phyloP scores from a whole-genome alignment of 192 early-diverging fungal genomes.

The Backusella mclennaniae region DNA sequence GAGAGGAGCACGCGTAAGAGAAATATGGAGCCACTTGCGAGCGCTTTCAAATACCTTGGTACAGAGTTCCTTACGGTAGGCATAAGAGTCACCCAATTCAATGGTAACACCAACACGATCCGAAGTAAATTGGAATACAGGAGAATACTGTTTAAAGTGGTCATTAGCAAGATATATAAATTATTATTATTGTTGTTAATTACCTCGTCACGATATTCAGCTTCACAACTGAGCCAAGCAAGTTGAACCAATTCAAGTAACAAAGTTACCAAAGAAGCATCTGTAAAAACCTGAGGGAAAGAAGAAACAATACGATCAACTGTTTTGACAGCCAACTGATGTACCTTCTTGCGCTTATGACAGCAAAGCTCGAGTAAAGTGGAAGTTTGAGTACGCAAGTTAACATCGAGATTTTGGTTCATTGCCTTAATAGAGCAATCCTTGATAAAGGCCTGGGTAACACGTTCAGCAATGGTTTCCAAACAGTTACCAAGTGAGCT shows the following conservation, averaged over 20 bases:
- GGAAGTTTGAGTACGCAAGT: constrained; percentile 54
- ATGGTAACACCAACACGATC: constrained; percentile 59
- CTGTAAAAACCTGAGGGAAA: constrained; percentile 80
- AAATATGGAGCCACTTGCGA: constrained; percentile 64
- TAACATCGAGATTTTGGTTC: constrained; percentile 49
- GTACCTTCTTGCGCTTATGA: constrained; percentile 70
- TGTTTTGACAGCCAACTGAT: constrained; percentile 62
- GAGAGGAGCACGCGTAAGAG: constrained; percentile 61
- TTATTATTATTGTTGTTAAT: not conserved
- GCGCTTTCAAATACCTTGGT: constrained; percentile 57
- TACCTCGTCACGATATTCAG: constrained; percentile 72
- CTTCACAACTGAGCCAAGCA: constrained; percentile 75
- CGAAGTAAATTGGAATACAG: constrained; percentile 69
- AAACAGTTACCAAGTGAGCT: constrained; percentile 72
- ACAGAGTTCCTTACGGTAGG: constrained; percentile 69
- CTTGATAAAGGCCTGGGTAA: constrained; percentile 47
- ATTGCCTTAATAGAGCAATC: constrained; percentile 51
- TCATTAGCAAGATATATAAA: not conserved
- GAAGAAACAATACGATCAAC: constrained; percentile 55
- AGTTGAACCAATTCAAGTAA: constrained; percentile 84
- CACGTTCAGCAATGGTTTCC: constrained; percentile 72
- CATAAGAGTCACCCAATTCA: constrained; percentile 68
- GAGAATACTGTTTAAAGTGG: constrained; percentile 49
- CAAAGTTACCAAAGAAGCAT: constrained; percentile 62
- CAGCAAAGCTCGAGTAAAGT: constrained; percentile 65